Base-by-base conservation (phyloP, 2,329 filamentous ascomycete species). In the Diplodia seriata region DNA sequence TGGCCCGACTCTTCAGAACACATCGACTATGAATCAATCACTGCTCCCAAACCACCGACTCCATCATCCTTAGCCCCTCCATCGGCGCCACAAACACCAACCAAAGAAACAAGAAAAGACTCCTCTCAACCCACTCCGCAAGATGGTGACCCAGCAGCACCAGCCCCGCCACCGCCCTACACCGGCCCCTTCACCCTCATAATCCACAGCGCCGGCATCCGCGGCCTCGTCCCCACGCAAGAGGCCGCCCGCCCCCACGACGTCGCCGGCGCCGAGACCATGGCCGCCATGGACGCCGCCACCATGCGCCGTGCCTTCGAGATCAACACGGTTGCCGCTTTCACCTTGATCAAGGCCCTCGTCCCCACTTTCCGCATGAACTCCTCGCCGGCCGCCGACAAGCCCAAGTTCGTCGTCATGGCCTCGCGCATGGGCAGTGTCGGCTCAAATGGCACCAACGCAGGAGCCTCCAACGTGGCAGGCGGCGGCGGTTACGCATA, bases 401-500 rank as follows among this genome's bases (percentile, higher is more conserved):
- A 47, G 20, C 69, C 76, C 0, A 81, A 78, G 69, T 79, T 81
- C 8, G 69, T 84, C 8, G 68, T 84, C 18, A 77, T 84, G 73
- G 79, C 79, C 1, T 81, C 79, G 1, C 75, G 82, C 0, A 83
- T 84, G 82, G 81, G 81, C 4, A 80, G 78, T 14, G 68, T 84
- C 9, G 69, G 73, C 0, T 75, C 77, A 31, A 84, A 84, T 68
- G 71, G 43, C 43, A 9, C 2, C 43, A n/a, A 47, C 9, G 8
- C 18, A 11, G 43, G 7, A 47, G 43, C 15, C 18, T 18, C 15
- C 43, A 47, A 20, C 43, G 43, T 12, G 2, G 9, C 69, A 0
- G 73, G 73, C 1, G 82, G 82, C 0, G 77, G 78, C 2, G 81
- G 76, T 2, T 84, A 83, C 70, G 82, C 82, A 12, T 84, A 84